Evolutionary conservation across 306 rosid genomes (phyloP), one percentile per base, ranked within the genome.

Genomic region (Citrullus colocynthis): DNA sequence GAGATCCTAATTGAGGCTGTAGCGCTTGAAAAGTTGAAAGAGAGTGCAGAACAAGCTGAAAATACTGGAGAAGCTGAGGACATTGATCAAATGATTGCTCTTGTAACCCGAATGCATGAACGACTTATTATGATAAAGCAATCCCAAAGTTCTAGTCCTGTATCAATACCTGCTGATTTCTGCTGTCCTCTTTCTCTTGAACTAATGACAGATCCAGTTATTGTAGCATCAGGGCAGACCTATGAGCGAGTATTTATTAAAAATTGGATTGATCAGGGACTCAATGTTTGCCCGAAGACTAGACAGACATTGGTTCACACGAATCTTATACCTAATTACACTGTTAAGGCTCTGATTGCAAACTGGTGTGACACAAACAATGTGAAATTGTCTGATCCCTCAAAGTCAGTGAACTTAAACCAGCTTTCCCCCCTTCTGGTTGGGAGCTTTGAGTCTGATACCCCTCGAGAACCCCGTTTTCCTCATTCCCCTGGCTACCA

Each of bases 171-270:
- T 79, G 79, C 97, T 80, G 99, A 92, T 81, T 96, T 96, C 85
- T 96, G 99, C 79, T 96, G 99, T 84, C 99, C 99, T 78, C 97
- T 96, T 78, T 96, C 99, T 69, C 85, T 96, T 66, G 96, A 96
- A 88, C 88, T 96, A 84, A 96, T 96, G 99, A 96, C 91, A 16
- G 99, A 96, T 88, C 99, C 99, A 1, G 99, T 96, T 72, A 96
- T 96, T 56, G 99, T 96, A 86, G 95, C 98, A 57, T 96, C 99
- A 30, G 99, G 99, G 79, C 99, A 96, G 87, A 96, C 99, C 45
- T 96, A 96, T 79, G 99, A 96, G 87, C 90, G 96, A 74, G 84
- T 85, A 72, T 96, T 87, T 85, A 96, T 96, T 66, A 92, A 88
- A 86, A 88, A 88, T 71, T 96, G 99, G 99, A 96, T 96, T 81